phyloP scores from a whole-genome alignment of 2,329 filamentous ascomycete species.

The Beauveria medogensis region DNA sequence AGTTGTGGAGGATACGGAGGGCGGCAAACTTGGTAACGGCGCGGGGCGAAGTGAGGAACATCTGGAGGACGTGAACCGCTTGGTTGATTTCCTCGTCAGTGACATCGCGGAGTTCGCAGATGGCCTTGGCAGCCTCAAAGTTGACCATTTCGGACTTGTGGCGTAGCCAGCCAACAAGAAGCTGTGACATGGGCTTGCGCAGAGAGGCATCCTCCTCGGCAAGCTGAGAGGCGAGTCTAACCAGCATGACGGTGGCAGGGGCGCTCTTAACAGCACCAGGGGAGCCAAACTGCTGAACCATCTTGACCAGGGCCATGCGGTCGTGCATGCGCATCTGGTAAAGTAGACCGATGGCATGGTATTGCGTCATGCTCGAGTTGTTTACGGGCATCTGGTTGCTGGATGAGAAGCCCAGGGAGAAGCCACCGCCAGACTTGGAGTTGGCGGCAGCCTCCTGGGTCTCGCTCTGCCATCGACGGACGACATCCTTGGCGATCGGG shows the following conservation, averaged over 20 bases:
- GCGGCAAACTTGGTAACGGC: conserved; percentile 97
- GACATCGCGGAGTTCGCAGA: conserved; percentile 89
- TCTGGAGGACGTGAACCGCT: conserved; percentile 88
- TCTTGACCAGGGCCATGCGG: conserved; percentile 97
- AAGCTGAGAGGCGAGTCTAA: conserved; percentile 84
- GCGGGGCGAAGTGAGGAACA: conserved; percentile 92
- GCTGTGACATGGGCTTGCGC: conserved; percentile 91
- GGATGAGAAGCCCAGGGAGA: conserved; percentile 83
- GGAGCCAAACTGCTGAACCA: conserved; percentile 98
- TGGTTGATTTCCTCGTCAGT: conserved; percentile 86
- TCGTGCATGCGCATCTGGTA: conserved; percentile 98
- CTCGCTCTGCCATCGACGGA: conserved; percentile 96
- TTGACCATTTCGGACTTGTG: conserved; percentile 99
- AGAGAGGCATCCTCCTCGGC: conserved; percentile 87
- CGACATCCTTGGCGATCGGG: conserved; percentile 89
- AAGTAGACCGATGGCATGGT: conserved; percentile 92
- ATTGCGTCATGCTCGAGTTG: conserved; percentile 96
- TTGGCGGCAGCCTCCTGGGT: conserved; percentile 93
- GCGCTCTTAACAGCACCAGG: conserved; percentile 92
- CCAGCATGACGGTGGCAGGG: conserved; percentile 84
- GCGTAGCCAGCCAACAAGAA: conserved; percentile 91
- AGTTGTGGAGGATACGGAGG: conserved; percentile 91
- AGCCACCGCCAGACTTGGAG: conserved; percentile 79
- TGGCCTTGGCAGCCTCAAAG: conserved; percentile 97
- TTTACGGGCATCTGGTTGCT: conserved; percentile 68